Evolutionary conservation across 208 protist genomes (phyloP).

Genomic region (Vickermania spadyakhi): DNA sequence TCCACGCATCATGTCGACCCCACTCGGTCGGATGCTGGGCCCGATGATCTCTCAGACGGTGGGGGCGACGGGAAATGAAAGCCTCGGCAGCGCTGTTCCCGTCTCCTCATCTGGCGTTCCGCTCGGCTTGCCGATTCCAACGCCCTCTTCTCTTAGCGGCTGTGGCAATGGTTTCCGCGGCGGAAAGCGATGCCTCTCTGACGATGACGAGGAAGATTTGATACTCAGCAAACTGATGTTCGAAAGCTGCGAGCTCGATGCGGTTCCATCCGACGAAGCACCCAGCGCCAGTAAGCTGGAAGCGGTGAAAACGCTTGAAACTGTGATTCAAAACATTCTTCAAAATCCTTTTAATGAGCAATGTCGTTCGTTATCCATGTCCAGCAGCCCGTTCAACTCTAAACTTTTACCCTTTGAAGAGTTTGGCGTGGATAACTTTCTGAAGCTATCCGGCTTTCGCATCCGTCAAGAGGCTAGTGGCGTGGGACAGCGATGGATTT

Average conservation of each 20-base stretch:
- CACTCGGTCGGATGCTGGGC: constrained; percentile 30
- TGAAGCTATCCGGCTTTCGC: constrained; percentile 56
- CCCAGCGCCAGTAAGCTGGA: constrained; percentile 11
- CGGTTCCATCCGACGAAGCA: constrained; percentile 7
- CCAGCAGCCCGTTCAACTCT: constrained; percentile 44
- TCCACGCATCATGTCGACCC: constrained; percentile 20
- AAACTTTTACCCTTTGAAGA: constrained; percentile 51
- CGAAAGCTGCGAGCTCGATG: constrained; percentile 55
- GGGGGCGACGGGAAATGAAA: not conserved
- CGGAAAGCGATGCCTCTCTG: constrained; percentile 16
- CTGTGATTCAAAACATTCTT: constrained; percentile 37
- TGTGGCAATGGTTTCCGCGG: constrained; percentile 17
- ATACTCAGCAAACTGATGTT: constrained; percentile 45
- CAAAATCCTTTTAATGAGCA: constrained; percentile 36
- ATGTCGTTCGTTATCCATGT: constrained; percentile 45
- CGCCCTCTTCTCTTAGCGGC: not conserved
- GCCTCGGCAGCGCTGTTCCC: not conserved
- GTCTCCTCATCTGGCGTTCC: not conserved
- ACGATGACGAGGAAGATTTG: constrained; percentile 55
- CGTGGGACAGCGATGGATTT: constrained; percentile 39
- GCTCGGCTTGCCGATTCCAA: not conserved
- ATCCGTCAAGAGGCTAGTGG: constrained; percentile 25
- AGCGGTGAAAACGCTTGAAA: constrained; percentile 30
- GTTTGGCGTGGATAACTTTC: constrained; percentile 42
- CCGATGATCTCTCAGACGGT: constrained; percentile 16